Percentiles rank a stretch among this genome's conserved stretches.
Conservation (phyloP, 495 filamentous ascomycete genomes). For the Paragyromitra xinjiangensis region DNA sequence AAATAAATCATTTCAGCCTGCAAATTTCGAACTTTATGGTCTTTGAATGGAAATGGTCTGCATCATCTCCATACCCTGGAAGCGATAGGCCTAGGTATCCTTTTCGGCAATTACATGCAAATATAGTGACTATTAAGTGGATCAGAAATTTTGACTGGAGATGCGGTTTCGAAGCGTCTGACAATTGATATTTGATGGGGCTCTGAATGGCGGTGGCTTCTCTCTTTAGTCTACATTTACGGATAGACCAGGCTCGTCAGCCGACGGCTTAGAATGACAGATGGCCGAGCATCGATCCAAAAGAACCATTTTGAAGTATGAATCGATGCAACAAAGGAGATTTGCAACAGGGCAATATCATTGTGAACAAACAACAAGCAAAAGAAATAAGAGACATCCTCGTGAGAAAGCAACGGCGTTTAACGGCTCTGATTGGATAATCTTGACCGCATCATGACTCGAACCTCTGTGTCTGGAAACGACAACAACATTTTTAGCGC, state of each 20-base stretch:
- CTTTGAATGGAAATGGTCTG: conserved; percentile 33
- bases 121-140: conserved; percentile 34
- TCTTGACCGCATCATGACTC: conserved; percentile 48
- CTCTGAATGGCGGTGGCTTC: conserved; percentile 21
- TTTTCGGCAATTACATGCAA: conserved; percentile 32
- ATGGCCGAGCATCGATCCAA: conserved; percentile 44
- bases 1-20: conserved; percentile 45
- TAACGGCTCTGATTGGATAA: conserved; percentile 41
- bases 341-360: conserved; percentile 27
- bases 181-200: conserved; percentile 30
- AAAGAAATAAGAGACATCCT: conserved; percentile 10
- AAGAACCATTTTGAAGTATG: conserved; percentile 21
- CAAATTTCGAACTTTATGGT: conserved; percentile 29
- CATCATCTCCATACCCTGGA: conserved; percentile 35
- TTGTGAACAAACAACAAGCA: conserved; percentile 41
- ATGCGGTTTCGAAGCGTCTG: conserved; percentile 48
- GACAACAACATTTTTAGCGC: conserved; percentile 23
- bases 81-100: conserved; percentile 26
- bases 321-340: conserved; percentile 34
- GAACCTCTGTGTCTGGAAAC: conserved; percentile 7
- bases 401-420: conserved; percentile 20
- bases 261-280: conserved; percentile 34
- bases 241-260: conserved; percentile 37
- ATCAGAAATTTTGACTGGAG: conserved; percentile 37
- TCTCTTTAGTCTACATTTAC: conserved; percentile 26